Conservation (phyloP, 805 yeast species). For the Pichia sporocuriosa region DNA sequence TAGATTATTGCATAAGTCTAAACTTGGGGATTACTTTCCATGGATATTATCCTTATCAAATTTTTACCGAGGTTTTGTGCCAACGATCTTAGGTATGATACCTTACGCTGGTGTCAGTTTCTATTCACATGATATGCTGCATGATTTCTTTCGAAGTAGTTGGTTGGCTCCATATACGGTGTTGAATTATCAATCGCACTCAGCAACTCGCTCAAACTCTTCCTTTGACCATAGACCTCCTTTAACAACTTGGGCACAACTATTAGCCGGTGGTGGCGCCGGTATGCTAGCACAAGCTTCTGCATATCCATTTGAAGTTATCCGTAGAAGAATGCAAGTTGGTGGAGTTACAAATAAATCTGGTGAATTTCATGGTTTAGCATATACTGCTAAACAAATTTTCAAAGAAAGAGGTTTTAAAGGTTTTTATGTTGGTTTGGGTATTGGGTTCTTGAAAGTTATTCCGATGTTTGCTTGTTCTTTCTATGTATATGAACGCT, state of each 20-base stretch:
- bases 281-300: constrained; percentile 95
- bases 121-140: constrained; percentile 85
- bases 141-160: constrained; percentile 73
- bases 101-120: constrained; percentile 98
- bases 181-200: constrained; percentile 15
- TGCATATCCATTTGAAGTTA: constrained; percentile 93
- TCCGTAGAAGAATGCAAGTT: constrained; percentile 93
- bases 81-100: constrained; percentile 91
- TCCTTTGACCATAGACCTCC: constrained; percentile 51
- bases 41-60: constrained; percentile 41
- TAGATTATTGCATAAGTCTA: constrained; percentile 24
- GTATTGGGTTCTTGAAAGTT: constrained; percentile 92
- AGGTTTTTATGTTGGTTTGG: constrained; percentile 91
- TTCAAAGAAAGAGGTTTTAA: constrained; percentile 68
- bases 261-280: constrained; percentile 91
- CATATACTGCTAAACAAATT: constrained; percentile 51
- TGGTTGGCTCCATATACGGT: constrained; percentile 48
- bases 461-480: constrained; percentile 97
- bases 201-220: constrained; percentile 25
- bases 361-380: constrained; percentile 50
- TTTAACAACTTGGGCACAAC: constrained; percentile 83
- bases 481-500: constrained; percentile 86
- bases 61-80: constrained; percentile 90
- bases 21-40: constrained; percentile 17
- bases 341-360: constrained; percentile 62